Conservation (phyloP, 768 basidiomycete species). For the Termitomyces sp. region DNA sequence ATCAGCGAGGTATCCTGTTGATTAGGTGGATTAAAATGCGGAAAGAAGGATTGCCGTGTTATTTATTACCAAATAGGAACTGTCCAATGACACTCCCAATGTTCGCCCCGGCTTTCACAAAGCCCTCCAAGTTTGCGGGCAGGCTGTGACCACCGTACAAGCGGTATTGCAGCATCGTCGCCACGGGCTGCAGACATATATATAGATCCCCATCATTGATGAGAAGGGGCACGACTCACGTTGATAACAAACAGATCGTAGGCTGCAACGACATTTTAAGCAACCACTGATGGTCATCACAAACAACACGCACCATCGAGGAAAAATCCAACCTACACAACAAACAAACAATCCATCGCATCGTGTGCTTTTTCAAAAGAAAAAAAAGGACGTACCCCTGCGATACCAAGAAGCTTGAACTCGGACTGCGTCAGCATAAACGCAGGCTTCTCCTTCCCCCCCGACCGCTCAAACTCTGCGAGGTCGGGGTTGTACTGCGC, state of each 20-base stretch:
- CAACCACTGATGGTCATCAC: background rate
- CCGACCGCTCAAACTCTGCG: constrained; percentile 23
- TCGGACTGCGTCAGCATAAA: constrained; percentile 36
- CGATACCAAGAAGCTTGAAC: constrained; percentile 55
- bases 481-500: constrained; percentile 13
- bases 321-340: constrained; percentile 59
- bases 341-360: background rate
- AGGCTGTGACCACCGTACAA: constrained; percentile 49
- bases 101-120: constrained; percentile 63
- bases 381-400: constrained; percentile 35
- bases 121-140: constrained; percentile 52
- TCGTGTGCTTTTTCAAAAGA: background rate
- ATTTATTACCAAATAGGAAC: constrained; percentile 50
- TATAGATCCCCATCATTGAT: background rate
- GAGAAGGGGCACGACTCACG: constrained; percentile 25
- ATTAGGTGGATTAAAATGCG: background rate
- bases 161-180: constrained; percentile 64
- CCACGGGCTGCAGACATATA: constrained; percentile 42
- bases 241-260: constrained; percentile 74
- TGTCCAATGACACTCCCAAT: constrained; percentile 72
- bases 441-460: constrained; percentile 15
- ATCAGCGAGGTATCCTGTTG: constrained; percentile 58
- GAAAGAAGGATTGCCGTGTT: background rate
- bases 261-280: constrained; percentile 29
- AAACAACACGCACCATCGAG: constrained; percentile 47